Evolutionary conservation across 2,329 filamentous ascomycete genomes (phyloP), one percentile per base, ranked within the genome.

Genomic region (Fusarium pseudograminearum): DNA sequence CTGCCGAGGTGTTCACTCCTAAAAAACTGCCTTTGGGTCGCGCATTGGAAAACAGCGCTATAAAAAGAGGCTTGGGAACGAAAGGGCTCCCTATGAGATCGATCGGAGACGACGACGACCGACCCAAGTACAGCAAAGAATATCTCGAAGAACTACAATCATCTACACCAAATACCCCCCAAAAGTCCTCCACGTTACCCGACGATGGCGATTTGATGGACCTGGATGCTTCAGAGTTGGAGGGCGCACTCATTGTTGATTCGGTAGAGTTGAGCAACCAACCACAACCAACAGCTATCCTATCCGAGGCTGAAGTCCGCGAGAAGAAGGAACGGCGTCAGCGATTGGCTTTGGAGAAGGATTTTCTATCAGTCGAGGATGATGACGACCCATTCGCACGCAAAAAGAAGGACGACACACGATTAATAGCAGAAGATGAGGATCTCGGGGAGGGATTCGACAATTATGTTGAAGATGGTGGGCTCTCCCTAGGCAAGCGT

Each of bases 391-490:
- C 57, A 7, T 70, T 69, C 22, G 65, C 69, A 4, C 80, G 70
- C 20, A 88, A 88, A 69, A 88, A 90, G 73, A 89, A 91, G 69
- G 86, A 88, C 34, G 87, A 94, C 65, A 92, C 91, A 8, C 87
- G 95, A 3, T 85, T 98, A 3, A 87, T 94, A 8, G 87, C 86
- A 42, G 94, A 98, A 34, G 95, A 98, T 73, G 95, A 98, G 77
- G 93, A 98, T 75, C 86, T 98, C 0, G 93, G 92, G 38, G 96
- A 98, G 80, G 94, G 94, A 0, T 98, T 97, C 73, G 95, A 98
- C 64, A 91, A 95, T 57, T 97, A 93, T 73, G 93, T 96, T 11
- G 92, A 96, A 41, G 93, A 97, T 76, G 93, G 92, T 11, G 88
- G 89, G 10, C 87, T 98, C 12, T 88, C 92, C 2, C 84, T 98